Percentiles rank a stretch among this genome's conserved stretches.
Evolutionary conservation across 371 early-diverging fungal species (phyloP).

Genomic region (Lichtheimia ornata): DNA sequence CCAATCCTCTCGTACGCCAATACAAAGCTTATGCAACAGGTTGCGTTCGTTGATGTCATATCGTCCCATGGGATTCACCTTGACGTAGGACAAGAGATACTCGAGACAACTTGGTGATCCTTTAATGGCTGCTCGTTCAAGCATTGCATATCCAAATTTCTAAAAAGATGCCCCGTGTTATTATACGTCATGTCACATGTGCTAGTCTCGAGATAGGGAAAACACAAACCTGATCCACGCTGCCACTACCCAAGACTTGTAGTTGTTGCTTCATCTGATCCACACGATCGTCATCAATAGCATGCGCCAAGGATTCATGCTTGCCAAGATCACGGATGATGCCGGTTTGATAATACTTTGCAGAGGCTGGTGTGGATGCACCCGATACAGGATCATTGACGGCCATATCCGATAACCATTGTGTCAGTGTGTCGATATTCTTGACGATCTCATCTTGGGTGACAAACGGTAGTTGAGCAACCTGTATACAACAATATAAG

Average conservation of each 20-base stretch:
- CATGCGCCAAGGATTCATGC: not conserved
- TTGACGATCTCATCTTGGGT: conserved; percentile 26
- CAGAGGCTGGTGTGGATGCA: not conserved
- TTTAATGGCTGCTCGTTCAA: conserved; percentile 56
- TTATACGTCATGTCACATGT: not conserved
- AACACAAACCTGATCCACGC: not conserved
- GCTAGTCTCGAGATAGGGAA: not conserved
- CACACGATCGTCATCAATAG: conserved; percentile 17
- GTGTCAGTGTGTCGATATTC: conserved; percentile 29
- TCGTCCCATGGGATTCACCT: conserved; percentile 32
- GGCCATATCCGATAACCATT: conserved; percentile 28
- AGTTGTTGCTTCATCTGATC: not conserved
- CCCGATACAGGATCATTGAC: conserved; percentile 2
- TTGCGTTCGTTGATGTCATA: conserved; percentile 70
- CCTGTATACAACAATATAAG: conserved; percentile 12
- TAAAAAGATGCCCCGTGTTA: not conserved
- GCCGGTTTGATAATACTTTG: not conserved
- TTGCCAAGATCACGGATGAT: too few species aligned
- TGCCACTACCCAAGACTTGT: not conserved
- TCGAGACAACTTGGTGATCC: conserved; percentile 49
- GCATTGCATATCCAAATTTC: conserved; percentile 34
- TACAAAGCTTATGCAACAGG: conserved; percentile 60
- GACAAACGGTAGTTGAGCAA: conserved; percentile 40
- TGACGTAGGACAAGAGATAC: conserved; percentile 40
- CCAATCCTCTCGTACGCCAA: conserved; percentile 39